Base-by-base conservation (phyloP, 768 basidiomycete genomes). In the Guyanaporus albipodus region DNA sequence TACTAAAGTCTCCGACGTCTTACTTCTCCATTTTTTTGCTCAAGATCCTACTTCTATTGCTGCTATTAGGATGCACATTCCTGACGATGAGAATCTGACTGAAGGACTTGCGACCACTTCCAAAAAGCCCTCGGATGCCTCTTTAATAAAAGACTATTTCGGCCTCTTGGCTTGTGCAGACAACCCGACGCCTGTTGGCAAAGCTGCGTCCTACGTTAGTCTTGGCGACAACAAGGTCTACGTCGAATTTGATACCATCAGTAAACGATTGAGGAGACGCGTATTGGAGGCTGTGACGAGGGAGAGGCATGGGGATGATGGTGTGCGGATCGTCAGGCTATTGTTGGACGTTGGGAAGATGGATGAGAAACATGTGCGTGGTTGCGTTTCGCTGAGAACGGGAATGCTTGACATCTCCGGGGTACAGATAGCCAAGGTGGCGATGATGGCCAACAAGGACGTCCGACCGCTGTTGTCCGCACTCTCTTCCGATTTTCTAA, bases 391-490 rank as follows among this genome's bases (percentile, higher is more conserved):
- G 35, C 28, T 38, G 22, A 50, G 32, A 35, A 22, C 24, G 19
- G n/a, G 18, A 7, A 6, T 37, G 0, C 14, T 41, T 49, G 31
- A 60, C 22, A 28, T 21, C 40, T 33, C 24, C 31, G n/a, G 15
- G 22, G n/a, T 24, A 12, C 55, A 98, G 94, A 83, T 99, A 38
- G 87, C 91, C 24, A 95, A 95, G 66, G 74, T 86, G 40, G 89
- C 91, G 15, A 91, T 99, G 89, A 87, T 98, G 75, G 79, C 90
- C 2, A 75, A 86, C 27, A 91, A 90, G 63, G 88, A 92, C 53
- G 85, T 89, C 43, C 83, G 94, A 42, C 83, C 85, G 10, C 69
- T 91, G 36, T 73, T 97, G 44, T 78, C 88, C 17, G 79, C 81
- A 4, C 77, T 99, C 40, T 83, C 91, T 11, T 74, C 83, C 2